Evolutionary conservation across 768 basidiomycete species (phyloP).

Genomic region (Hygrophoropsis aurantiaca): DNA sequence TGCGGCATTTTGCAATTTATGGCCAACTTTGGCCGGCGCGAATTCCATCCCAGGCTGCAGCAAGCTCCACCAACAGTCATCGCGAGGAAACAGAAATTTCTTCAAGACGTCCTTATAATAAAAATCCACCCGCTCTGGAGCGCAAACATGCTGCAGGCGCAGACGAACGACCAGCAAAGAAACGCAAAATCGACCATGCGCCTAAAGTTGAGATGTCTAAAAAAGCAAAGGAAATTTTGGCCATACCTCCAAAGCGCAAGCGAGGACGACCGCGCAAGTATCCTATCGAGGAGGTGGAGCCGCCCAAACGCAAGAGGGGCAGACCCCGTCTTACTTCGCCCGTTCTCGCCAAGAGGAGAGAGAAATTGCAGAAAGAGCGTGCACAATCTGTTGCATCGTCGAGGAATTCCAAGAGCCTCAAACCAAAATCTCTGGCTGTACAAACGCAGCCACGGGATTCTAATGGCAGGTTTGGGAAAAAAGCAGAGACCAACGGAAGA

Average conservation of each 20-base stretch:
- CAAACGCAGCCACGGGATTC: slow-evolving; percentile 58
- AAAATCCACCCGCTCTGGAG: slow-evolving; percentile 50
- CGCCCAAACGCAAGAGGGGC: slow-evolving; percentile 34
- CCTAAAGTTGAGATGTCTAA: slow-evolving; percentile 29
- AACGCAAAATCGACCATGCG: slow-evolving; percentile 44
- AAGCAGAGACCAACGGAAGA: slow-evolving; percentile 47
- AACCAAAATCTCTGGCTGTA: slow-evolving; percentile 43
- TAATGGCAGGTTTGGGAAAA: slow-evolving; percentile 71
- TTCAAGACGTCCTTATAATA: slow-evolving; percentile 50
- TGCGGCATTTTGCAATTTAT: slow-evolving; percentile 81
- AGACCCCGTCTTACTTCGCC: slow-evolving; percentile 21
- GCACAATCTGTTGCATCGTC: too few species aligned
- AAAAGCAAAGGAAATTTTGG: slow-evolving; percentile 32
- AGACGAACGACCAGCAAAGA: slow-evolving; percentile 45
- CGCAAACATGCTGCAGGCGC: slow-evolving; percentile 51
- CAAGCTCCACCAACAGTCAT: slow-evolving; percentile 41
- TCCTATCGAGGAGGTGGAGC: slow-evolving; percentile 25
- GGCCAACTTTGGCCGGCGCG: slow-evolving; percentile 70
- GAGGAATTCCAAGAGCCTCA: slow-evolving; percentile 17
- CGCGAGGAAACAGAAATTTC: slow-evolving; percentile 44
- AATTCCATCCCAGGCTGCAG: slow-evolving; percentile 45
- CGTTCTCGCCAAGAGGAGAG: background rate
- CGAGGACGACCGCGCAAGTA: slow-evolving; percentile 35
- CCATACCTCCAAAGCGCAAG: slow-evolving; percentile 28
- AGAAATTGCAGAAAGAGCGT: background rate